These are phyloP conservation scores for Trichopus zeylanicus DNA, from an alignment of 116 monocot genomes.

Conservation along the genomic window DNA sequence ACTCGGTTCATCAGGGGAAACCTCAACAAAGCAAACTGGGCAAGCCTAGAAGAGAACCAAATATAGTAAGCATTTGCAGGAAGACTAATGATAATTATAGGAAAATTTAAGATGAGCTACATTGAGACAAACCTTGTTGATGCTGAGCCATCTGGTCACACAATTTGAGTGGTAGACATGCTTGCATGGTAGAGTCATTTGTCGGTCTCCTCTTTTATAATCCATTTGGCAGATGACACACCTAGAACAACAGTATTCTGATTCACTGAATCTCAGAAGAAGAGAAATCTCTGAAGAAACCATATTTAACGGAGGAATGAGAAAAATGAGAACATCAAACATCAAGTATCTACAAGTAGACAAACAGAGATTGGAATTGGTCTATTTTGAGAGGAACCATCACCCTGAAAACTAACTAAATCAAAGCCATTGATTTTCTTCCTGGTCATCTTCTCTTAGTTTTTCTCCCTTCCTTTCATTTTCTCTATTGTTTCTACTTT, in stretches of 20 bases:
- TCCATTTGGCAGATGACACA: conserved; percentile 90
- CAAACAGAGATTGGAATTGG: too few relatives aligned
- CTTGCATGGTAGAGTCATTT: conserved; percentile 69
- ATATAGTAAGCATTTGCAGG: neutral
- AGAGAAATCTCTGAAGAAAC: neutral
- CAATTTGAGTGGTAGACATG: conserved; percentile 61
- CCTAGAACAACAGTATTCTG: conserved; percentile 24
- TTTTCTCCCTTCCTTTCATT: too few relatives aligned
- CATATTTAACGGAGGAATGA: neutral
- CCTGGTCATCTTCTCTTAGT: too few relatives aligned
- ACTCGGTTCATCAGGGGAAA: conserved; percentile 15
- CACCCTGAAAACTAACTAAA: too few relatives aligned
- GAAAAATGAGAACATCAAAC: too few relatives aligned
- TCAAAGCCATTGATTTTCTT: too few relatives aligned
- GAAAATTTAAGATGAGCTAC: neutral
- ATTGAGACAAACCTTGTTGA: conserved; percentile 49
- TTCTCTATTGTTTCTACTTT: too few relatives aligned
- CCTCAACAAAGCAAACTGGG: conserved; percentile 46
- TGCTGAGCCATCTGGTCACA: conserved; percentile 49
- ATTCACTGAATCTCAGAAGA: neutral
- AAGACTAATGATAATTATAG: neutral
- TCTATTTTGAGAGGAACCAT: too few relatives aligned
- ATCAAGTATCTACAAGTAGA: too few relatives aligned
- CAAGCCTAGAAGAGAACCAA: conserved; percentile 24
- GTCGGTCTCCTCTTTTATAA: conserved; percentile 66